Evolutionary conservation across 139 green algal species (phyloP).

Genomic region (Chlorella sp.): DNA sequence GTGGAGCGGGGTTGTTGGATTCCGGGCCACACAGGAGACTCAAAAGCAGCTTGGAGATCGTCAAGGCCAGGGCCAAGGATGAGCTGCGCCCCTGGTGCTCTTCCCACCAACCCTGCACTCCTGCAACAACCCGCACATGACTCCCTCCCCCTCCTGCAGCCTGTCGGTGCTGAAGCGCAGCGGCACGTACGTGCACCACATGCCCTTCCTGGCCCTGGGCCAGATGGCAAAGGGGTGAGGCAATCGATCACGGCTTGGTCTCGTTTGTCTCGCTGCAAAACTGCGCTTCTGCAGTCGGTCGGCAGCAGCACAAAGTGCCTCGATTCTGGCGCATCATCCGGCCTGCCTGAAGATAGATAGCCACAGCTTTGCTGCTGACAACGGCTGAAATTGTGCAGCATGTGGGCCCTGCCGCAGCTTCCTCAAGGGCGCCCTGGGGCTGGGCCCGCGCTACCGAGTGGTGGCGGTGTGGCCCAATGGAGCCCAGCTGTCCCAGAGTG

Average conservation of each 20-base stretch:
- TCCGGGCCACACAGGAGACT: too few relatives aligned
- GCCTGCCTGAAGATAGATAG: too few relatives aligned
- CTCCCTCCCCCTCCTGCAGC: not conserved
- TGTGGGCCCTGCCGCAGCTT: not conserved
- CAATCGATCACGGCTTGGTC: not conserved
- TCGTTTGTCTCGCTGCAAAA: not conserved
- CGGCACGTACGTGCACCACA: slow-evolving; percentile 6
- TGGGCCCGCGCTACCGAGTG: slow-evolving; percentile 9
- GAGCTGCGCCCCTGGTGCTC: too few relatives aligned
- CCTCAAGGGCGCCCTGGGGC: not conserved
- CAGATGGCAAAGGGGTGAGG: not conserved
- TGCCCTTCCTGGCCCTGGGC: not conserved
- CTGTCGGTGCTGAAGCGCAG: not conserved
- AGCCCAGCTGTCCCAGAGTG: slow-evolving; percentile 22
- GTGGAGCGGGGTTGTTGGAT: too few relatives aligned
- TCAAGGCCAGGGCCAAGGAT: too few relatives aligned
- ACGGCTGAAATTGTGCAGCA: too few relatives aligned
- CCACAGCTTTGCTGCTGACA: too few relatives aligned
- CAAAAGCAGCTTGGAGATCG: too few relatives aligned
- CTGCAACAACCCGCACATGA: too few relatives aligned
- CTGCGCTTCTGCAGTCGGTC: not conserved
- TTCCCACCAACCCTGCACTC: too few relatives aligned
- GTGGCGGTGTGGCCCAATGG: slow-evolving; percentile 25
- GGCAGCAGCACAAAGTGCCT: too few relatives aligned
- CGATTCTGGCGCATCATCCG: too few relatives aligned